Evolutionary conservation across 371 early-diverging fungal genomes (phyloP).

Genomic region (Capillidium heterosporum): DNA sequence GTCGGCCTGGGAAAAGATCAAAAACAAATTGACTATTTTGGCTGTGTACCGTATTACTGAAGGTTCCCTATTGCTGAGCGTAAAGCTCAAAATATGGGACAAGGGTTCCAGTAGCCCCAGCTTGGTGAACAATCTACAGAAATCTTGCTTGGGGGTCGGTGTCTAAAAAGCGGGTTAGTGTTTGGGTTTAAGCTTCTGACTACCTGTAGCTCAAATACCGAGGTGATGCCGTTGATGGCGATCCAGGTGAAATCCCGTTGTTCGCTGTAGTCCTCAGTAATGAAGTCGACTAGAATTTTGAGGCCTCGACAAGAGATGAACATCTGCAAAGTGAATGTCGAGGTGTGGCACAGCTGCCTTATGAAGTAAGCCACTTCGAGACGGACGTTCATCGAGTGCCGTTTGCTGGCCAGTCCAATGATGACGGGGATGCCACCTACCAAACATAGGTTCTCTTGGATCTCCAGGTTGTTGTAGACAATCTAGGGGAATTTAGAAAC

Average conservation of each 20-base stretch:
- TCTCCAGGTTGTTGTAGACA: conserved; percentile 15
- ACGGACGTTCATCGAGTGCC: conserved; percentile 14
- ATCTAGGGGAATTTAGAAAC: conserved; percentile 7
- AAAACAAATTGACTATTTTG: conserved; percentile 22
- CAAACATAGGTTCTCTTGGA: conserved; percentile 26
- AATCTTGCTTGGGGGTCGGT: conserved; percentile 30
- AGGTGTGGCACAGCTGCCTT: conserved; percentile 20
- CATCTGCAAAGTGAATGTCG: conserved; percentile 23
- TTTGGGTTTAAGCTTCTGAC: not conserved
- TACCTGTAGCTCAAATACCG: conserved; percentile 30
- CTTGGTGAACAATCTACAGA: conserved; percentile 28
- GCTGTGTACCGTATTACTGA: conserved; percentile 11
- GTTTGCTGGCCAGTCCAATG: conserved; percentile 18
- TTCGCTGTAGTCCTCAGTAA: conserved; percentile 21
- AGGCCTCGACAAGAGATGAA: conserved; percentile 34
- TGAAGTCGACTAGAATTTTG: conserved; percentile 20
- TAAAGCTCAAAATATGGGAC: conserved; percentile 14
- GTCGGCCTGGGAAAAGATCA: conserved; percentile 31
- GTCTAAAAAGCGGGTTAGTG: conserved; percentile 10
- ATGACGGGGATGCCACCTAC: conserved; percentile 31
- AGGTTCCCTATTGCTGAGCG: conserved; percentile 16
- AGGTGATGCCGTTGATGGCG: conserved; percentile 26
- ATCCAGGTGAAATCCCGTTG: conserved; percentile 23
- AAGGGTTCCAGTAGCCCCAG: conserved; percentile 24
- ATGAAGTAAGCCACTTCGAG: conserved; percentile 26